Conservation (phyloP, 129 eudicot species). For the Glebionis coronaria region DNA sequence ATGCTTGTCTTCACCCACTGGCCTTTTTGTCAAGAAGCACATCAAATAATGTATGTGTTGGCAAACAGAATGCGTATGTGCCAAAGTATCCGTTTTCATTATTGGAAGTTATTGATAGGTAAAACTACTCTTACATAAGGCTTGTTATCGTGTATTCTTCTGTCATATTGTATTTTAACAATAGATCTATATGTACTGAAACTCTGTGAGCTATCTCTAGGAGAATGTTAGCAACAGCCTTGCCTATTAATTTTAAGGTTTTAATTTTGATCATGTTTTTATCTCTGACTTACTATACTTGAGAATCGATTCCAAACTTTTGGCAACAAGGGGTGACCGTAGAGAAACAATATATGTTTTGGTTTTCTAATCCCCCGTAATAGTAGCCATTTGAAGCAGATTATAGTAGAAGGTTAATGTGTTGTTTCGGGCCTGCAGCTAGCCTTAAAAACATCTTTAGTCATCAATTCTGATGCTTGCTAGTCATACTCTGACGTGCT, state of each 20-base stretch:
- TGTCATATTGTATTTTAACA: neutral
- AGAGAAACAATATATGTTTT: neutral
- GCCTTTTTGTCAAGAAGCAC: too few relatives aligned
- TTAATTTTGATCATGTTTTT: neutral
- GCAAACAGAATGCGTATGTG: conserved; percentile 3
- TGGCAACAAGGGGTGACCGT: too few relatives aligned
- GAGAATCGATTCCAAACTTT: neutral
- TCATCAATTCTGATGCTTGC: neutral
- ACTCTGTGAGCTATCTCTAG: too few relatives aligned
- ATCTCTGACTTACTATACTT: neutral
- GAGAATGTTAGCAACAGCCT: neutral
- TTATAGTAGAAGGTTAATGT: neutral
- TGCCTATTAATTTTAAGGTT: neutral
- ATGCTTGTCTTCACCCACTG: neutral
- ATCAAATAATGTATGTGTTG: neutral
- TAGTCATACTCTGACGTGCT: neutral
- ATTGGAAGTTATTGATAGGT: neutral
- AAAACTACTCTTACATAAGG: neutral
- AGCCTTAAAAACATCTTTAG: neutral
- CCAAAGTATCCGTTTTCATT: neutral
- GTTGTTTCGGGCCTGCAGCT: conserved; percentile 11
- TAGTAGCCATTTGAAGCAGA: neutral
- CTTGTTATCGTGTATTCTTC: neutral
- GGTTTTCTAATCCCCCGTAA: neutral
- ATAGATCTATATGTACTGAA: neutral